Conservation (phyloP, 768 basidiomycete genomes). For the Suillus discolor region DNA sequence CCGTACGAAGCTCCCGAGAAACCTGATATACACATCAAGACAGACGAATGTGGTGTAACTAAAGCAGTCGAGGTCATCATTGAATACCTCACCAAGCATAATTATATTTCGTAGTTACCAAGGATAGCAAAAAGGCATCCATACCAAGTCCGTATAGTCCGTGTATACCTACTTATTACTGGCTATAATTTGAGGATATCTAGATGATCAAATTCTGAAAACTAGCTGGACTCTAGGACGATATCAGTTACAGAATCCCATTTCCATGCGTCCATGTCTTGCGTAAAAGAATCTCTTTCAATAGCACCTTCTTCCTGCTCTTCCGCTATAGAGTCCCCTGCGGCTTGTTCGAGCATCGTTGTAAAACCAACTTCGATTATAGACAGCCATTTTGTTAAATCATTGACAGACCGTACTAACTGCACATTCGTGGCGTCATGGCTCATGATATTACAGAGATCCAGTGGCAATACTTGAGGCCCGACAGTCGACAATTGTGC, state of each 20-base stretch:
- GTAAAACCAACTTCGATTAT: slow-evolving; percentile 73
- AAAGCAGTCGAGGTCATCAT: slow-evolving; percentile 79
- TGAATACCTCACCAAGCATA: slow-evolving; percentile 73
- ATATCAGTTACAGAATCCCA: slow-evolving; percentile 21
- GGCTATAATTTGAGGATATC: slow-evolving; percentile 8
- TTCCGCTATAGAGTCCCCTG: slow-evolving; percentile 60
- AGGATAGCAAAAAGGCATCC: background rate
- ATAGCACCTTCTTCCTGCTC: slow-evolving; percentile 53
- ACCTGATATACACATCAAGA: slow-evolving; percentile 93
- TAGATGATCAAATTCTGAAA: background rate
- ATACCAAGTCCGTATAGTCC: slow-evolving; percentile 11
- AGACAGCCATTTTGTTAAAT: slow-evolving; percentile 75
- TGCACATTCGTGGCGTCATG: slow-evolving; percentile 65
- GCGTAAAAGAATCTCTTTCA: slow-evolving; percentile 22
- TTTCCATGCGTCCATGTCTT: slow-evolving; percentile 12
- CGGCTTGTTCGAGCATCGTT: slow-evolving; percentile 58
- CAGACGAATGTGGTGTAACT: slow-evolving; percentile 75
- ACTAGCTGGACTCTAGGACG: slow-evolving; percentile 11
- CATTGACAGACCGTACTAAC: slow-evolving; percentile 72
- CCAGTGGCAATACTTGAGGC: slow-evolving; percentile 63
- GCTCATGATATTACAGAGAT: slow-evolving; percentile 59
- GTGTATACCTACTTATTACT: slow-evolving; percentile 19
- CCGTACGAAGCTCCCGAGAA: slow-evolving; percentile 89
- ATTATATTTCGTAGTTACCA: slow-evolving; percentile 46
- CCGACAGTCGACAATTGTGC: slow-evolving; percentile 33